phyloP scores from a whole-genome alignment of 257 asterid species.

The Perilla frutescens region DNA sequence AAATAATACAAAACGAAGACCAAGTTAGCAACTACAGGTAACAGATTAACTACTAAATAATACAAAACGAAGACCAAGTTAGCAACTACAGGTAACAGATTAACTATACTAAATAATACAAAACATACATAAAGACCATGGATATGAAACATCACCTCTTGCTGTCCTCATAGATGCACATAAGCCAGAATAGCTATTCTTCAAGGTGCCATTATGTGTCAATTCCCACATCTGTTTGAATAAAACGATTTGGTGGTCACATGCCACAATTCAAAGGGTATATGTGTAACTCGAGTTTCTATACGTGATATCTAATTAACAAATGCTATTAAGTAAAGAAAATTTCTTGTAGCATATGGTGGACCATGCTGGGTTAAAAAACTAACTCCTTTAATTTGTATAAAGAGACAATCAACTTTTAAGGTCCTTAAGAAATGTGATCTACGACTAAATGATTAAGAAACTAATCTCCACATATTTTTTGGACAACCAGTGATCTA shows the following conservation, averaged over 20 bases:
- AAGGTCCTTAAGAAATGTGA: background rate
- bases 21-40: slow-evolving; percentile 24
- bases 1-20: slow-evolving; percentile 21
- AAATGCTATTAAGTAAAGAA: background rate
- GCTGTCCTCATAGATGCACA: slow-evolving; percentile 67
- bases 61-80: slow-evolving; percentile 29
- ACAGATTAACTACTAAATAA: slow-evolving; percentile 16
- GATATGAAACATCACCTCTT: slow-evolving; percentile 52
- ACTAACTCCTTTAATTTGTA: background rate
- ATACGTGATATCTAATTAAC: background rate
- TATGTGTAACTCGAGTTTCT: slow-evolving; percentile 10
- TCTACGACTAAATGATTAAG: background rate
- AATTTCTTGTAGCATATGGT: background rate
- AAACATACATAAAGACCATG: background rate
- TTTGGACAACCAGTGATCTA: background rate
- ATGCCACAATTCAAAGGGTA: slow-evolving; percentile 19
- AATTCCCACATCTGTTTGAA: slow-evolving; percentile 84
- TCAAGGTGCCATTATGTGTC: slow-evolving; percentile 71
- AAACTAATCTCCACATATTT: background rate
- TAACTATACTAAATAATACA: background rate
- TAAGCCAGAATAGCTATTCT: slow-evolving; percentile 75
- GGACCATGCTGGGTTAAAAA: background rate
- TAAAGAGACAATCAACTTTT: background rate
- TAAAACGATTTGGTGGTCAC: slow-evolving; percentile 8
- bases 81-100: slow-evolving; percentile 25